Evolutionary conservation across 1,139 yeast genomes (phyloP), one percentile per base, ranked within the genome.

Genomic region (Wickerhamomyces sp.): DNA sequence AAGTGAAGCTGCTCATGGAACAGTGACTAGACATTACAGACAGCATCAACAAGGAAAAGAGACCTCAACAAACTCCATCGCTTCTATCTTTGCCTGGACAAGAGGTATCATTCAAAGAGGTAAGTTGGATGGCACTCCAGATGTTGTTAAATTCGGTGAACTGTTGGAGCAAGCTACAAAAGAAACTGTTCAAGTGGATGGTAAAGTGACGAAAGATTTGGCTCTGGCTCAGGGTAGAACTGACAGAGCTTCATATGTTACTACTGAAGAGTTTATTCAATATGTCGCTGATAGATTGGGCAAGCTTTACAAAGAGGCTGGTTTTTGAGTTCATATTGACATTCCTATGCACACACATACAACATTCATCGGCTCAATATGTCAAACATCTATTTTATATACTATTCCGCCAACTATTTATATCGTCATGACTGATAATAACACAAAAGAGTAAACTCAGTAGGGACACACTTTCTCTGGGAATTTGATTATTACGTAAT

Each of bases 81-180:
- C 93, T 3, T 81, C 88, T 10, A 83, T 83, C 42, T 83, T 81
- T 54, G 93, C 93, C 23, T 83, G 93, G 93, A 61, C 88, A n/a
- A 73, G 89, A 61, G 93, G 93, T 60, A 64, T 83, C 37, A 75
- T 78, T 40, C 88, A 83, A 59, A 78, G 93, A 70, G 93, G 91
- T 53, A 77, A 73, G 57, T 65, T 83, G 50, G 93, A 83, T 56
- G 59, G 60, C 33, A 82, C 89, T 27, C 83, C 83, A 30, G 84
- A 74, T 10, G 88, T 82, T 40, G 75, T 78, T 37, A 62, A 71
- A 40, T 83, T 83, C 55, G 89, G 84, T 38, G 66, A 78, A 44
- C 60, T 64, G 35, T 65, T 83, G 51, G 93, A 83, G 62, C 59
- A 71, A 47, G 83, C 86, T 36, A 80, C 86, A 33, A 57, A 80